Conservation (phyloP, 169 alveolate species). For the Babesia ovata region DNA sequence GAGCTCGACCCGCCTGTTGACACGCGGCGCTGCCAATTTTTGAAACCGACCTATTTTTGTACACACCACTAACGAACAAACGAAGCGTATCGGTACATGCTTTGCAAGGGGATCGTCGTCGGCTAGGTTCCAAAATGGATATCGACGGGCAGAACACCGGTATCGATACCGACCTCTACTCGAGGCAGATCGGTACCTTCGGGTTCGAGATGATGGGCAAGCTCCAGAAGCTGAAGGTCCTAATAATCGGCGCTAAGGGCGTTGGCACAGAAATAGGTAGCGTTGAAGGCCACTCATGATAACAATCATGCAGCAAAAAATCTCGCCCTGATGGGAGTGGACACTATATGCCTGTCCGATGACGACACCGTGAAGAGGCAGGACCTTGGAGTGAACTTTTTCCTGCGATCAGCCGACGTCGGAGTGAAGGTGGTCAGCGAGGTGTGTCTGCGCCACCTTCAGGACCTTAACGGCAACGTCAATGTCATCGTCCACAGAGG, state of each 20-base stretch:
- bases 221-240: conserved; percentile 87
- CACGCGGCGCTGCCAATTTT: conserved; percentile 9
- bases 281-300: background rate
- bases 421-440: conserved; percentile 82
- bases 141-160: conserved; percentile 50
- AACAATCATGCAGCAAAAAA: conserved; percentile 93
- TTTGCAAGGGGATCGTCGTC: background rate
- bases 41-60: background rate
- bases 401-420: conserved; percentile 87
- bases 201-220: conserved; percentile 99
- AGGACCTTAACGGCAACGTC: conserved; percentile 91
- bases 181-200: conserved; percentile 97
- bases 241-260: conserved; percentile 94
- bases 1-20: too few relatives aligned
- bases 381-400: conserved; percentile 95
- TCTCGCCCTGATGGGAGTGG: conserved; percentile 94
- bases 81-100: background rate
- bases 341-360: conserved; percentile 90
- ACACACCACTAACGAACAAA: background rate
- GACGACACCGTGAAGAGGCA: conserved; percentile 78
- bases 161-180: conserved; percentile 94
- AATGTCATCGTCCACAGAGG: conserved; percentile 71
- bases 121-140: conserved; percentile 13
- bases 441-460: conserved; percentile 85
- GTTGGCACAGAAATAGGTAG: conserved; percentile 78